These are phyloP conservation scores for Fusarium xyrophilum DNA, from an alignment of 2,329 filamentous ascomycete genomes.

Conservation along the genomic window DNA sequence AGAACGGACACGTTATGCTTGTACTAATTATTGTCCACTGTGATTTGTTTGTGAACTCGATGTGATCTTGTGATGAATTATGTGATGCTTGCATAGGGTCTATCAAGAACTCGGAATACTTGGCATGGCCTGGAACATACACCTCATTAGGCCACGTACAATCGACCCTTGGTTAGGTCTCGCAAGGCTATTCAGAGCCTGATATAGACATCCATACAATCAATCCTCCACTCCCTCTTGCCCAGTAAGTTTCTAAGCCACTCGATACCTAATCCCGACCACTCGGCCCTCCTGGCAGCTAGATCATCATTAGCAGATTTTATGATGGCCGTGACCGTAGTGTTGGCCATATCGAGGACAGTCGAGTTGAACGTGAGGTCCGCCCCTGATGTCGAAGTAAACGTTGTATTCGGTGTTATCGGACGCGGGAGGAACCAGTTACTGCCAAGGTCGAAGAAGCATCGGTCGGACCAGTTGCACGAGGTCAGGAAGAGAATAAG, in stretches of 20 bases:
- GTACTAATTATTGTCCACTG: not conserved
- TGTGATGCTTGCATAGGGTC: not conserved
- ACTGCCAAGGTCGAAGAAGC: slow-evolving; percentile 89
- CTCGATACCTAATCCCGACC: slow-evolving; percentile 81
- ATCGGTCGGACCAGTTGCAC: slow-evolving; percentile 87
- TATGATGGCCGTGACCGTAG: slow-evolving; percentile 72
- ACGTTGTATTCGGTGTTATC: slow-evolving; percentile 40
- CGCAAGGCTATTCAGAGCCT: slow-evolving; percentile 60
- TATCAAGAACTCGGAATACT: not conserved
- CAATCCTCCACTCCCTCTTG: slow-evolving; percentile 85
- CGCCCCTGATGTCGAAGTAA: slow-evolving; percentile 30
- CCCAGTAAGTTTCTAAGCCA: slow-evolving; percentile 86
- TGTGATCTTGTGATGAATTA: slow-evolving; percentile 8
- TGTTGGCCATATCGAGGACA: slow-evolving; percentile 66
- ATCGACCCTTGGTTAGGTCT: not conserved
- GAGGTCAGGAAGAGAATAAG: slow-evolving; percentile 92
- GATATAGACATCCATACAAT: slow-evolving; percentile 88
- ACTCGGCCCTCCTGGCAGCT: slow-evolving; percentile 63
- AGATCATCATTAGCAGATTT: slow-evolving; percentile 71
- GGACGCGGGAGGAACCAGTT: slow-evolving; percentile 92
- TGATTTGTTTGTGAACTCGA: not conserved
- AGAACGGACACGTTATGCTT: slow-evolving; percentile 33
- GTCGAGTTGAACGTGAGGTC: slow-evolving; percentile 55
- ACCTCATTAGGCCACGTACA: slow-evolving; percentile 3
- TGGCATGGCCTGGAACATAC: slow-evolving; percentile 8